Base-by-base conservation (phyloP, 768 basidiomycete species). In the Mycena chlorophos region DNA sequence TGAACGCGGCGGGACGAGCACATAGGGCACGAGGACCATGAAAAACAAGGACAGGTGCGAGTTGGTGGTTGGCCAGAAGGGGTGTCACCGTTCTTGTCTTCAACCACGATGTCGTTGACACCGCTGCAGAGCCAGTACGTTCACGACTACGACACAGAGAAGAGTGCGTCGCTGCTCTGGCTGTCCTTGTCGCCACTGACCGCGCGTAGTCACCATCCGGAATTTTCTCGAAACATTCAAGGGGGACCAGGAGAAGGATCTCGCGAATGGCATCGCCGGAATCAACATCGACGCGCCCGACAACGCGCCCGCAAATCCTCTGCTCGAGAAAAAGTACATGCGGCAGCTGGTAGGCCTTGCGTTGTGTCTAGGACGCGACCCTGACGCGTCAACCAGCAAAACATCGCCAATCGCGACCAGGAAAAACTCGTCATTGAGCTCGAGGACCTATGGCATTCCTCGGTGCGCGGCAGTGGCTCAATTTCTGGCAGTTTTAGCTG, bases 321-420 rank as follows among this genome's bases (percentile, higher is more conserved):
- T 63, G 40, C 77, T 71, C 51, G 71, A 77, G 31, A 61, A 83
- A 20, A 95, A 94, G 73, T 97, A 97, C 69, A 87, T 91, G 80
- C 74, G 79, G 25, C 89, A 91, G 65, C 75, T 97, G 65, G 94
- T 96, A 72, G 66, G 85, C 69, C 68, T 73, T 38, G 14, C 51
- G 19, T 29, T 30, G 42, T 43, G 51, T 59, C 60, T 63, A 65
- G 61, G 61, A 69, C 68, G 70, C 63, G 65, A 72, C 56, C 49
- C 62, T 43, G 55, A 65, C 66, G 63, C 53, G 52, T 63, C 38
- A 23, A 63, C 26, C 65, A 95, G 94, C 92, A 94, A 94, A 76
- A 78, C 40, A 84, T 99, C 56, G 92, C 96, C 48, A 96, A 99
- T 72, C 83, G 97, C 30, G 91, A 97, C 58, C 89, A 94, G 69